These are phyloP conservation scores for Aureobasidium melanogenum DNA, from an alignment of 2,329 filamentous ascomycete species.

Conservation along the genomic window DNA sequence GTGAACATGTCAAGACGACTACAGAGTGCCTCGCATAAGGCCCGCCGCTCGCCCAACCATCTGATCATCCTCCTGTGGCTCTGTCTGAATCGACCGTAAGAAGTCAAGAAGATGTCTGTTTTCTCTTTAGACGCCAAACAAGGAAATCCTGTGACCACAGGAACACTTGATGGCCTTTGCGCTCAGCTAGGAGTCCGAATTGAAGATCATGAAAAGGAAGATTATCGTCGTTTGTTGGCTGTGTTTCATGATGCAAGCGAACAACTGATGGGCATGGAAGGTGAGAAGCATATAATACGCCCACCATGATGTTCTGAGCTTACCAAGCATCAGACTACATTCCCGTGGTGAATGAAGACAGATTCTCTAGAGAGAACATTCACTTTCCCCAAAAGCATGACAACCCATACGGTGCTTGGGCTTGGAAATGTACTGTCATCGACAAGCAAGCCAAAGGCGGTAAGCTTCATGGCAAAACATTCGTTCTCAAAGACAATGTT, in stretches of 20 bases:
- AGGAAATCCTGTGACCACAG: slow-evolving; percentile 27
- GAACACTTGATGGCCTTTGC: slow-evolving; percentile 27
- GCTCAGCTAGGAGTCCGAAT: slow-evolving; percentile 25
- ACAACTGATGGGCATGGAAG: slow-evolving; percentile 29
- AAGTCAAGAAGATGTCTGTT: slow-evolving; percentile 27
- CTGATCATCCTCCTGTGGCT: no score
- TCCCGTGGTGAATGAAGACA: slow-evolving; percentile 23
- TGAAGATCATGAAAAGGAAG: slow-evolving; percentile 29
- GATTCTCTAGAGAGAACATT: slow-evolving; percentile 29
- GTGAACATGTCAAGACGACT: not conserved
- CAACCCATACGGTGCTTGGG: slow-evolving; percentile 36
- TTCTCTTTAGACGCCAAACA: slow-evolving; percentile 27
- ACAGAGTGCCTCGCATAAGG: not conserved
- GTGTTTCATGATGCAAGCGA: slow-evolving; percentile 32
- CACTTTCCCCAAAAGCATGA: slow-evolving; percentile 26
- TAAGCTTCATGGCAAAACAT: slow-evolving; percentile 26
- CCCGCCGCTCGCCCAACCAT: no score
- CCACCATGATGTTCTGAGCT: not conserved
- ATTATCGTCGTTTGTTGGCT: slow-evolving; percentile 30
- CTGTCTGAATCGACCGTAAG: no score
- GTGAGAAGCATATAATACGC: slow-evolving; percentile 2
- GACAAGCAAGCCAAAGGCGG: slow-evolving; percentile 22
- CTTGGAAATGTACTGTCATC: slow-evolving; percentile 32
- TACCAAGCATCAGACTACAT: slow-evolving; percentile 21
- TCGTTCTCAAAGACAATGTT: slow-evolving; percentile 42